Base-by-base conservation (phyloP, 2,329 filamentous ascomycete species). In the Fonsecaea nubica region DNA sequence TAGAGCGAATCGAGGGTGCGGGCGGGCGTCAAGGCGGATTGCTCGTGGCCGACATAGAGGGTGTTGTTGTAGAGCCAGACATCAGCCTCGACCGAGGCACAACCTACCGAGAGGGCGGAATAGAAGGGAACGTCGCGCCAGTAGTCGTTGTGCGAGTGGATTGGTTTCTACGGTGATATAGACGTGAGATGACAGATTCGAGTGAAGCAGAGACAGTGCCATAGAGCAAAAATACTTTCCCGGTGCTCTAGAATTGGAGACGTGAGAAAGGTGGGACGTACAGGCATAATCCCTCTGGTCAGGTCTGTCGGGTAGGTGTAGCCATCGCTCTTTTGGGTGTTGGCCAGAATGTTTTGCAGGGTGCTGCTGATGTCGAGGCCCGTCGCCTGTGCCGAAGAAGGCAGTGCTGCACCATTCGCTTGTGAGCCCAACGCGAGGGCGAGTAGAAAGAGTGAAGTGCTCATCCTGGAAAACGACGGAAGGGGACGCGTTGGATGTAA, bases 81-180 rank as follows among this genome's bases (percentile, higher is more conserved):
- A 61, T 83, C 81, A 2, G 80, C 81, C 73, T 84, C 82, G 12
- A 83, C 76, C 50, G 80, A 76, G 3, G 78, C 77, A 64, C 77
- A 79, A 32, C 80, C 80, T n/a, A 75, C 75, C 4, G 75, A 74
- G 0, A 82, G 71, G 2, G 80, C 80, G 21, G 73, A 69, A 59
- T 77, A 80, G 25, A 82, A 72, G 4, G 79, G 80, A 0, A 80
- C 74, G 15, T 71, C 69, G 10, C 79, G 76, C 76, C 76, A 79
- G 74, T 82, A 81, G 62, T 81, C 79, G 62, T 82, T 81, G 70
- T 81, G 80, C 0, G 79, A 81, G 68, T 81, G 79, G 58, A 73
- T 73, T 50, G 66, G 65, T 70, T 73, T 73, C 71, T 71, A 53
- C 2, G 15, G 13, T 10, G 45, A 50, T 9, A 50, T 50, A 30